phyloP scores from a whole-genome alignment of 495 filamentous ascomycete species.

The Aspergillus cristatus region DNA sequence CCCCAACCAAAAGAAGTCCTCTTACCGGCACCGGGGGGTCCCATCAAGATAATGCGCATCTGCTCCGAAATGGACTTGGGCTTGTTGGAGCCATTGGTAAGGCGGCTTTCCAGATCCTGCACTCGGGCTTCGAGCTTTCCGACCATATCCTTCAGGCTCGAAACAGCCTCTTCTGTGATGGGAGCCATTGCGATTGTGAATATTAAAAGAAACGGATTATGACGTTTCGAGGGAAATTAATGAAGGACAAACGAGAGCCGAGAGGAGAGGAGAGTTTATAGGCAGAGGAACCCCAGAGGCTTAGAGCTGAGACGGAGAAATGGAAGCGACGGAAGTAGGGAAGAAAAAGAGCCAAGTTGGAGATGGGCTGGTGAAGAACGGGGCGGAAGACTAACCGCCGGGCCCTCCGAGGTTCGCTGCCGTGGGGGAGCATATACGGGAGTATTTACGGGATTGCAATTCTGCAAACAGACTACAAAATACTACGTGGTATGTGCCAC shows the following conservation, averaged over 20 bases:
- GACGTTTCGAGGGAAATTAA: constrained; percentile 10
- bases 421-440: too few species aligned
- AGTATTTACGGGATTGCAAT: too few species aligned
- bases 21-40: constrained; percentile 91
- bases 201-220: constrained; percentile 12
- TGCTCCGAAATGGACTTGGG: constrained; percentile 43
- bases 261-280: constrained; percentile 4
- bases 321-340: constrained; percentile 22
- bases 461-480: too few species aligned
- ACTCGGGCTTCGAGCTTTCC: constrained; percentile 76
- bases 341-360: constrained; percentile 14
- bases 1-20: constrained; percentile 4
- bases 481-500: too few species aligned
- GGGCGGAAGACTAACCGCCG: constrained; percentile 18
- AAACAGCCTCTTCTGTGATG: constrained; percentile 66
- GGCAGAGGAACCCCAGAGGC: too few species aligned
- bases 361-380: constrained; percentile 19
- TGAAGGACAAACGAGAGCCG: constrained; percentile 7
- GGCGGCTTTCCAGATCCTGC: constrained; percentile 60
- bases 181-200: constrained; percentile 60
- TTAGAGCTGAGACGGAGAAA: constrained; percentile 18
- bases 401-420: constrained; percentile 17
- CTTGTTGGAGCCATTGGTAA: constrained; percentile 45
- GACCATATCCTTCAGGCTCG: constrained; percentile 68
- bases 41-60: constrained; percentile 95